Conservation (phyloP, 2,329 filamentous ascomycete species). For the Ophiostoma piceae region DNA sequence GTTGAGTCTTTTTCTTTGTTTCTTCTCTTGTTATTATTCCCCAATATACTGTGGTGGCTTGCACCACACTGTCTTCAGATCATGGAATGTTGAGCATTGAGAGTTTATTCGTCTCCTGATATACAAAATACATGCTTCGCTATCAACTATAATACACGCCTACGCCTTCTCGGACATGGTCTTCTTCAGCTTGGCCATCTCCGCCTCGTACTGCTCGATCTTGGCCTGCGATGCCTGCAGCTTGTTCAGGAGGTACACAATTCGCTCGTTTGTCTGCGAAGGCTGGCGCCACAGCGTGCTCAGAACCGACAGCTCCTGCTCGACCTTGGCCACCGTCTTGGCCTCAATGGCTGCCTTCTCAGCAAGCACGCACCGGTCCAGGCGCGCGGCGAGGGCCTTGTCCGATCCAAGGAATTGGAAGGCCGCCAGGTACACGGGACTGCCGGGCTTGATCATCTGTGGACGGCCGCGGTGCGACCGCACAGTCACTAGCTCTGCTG, state of each 20-base stretch:
- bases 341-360: constrained; percentile 68
- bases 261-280: constrained; percentile 58
- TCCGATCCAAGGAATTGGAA: constrained; percentile 70
- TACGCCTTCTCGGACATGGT: constrained; percentile 44
- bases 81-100: not conserved
- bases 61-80: not conserved
- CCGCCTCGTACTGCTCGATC: constrained; percentile 66
- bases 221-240: constrained; percentile 67
- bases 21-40: not conserved
- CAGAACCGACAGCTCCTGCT: constrained; percentile 69
- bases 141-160: not conserved
- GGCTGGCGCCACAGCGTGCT: constrained; percentile 66
- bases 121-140: not conserved
- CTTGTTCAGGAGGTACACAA: constrained; percentile 69
- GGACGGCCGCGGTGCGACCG: constrained; percentile 70
- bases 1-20: not conserved
- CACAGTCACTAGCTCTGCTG: constrained; percentile 80
- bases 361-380: constrained; percentile 65
- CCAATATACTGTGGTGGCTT: not conserved
- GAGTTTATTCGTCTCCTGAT: not conserved
- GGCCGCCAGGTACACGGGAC: constrained; percentile 79
- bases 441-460: constrained; percentile 69
- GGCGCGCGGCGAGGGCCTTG: constrained; percentile 63
- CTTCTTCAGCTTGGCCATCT: constrained; percentile 68
- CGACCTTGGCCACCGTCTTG: constrained; percentile 69